Evolutionary conservation across 2,329 filamentous ascomycete genomes (phyloP), one percentile per base, ranked within the genome.

Genomic region (Fusarium humuli): DNA sequence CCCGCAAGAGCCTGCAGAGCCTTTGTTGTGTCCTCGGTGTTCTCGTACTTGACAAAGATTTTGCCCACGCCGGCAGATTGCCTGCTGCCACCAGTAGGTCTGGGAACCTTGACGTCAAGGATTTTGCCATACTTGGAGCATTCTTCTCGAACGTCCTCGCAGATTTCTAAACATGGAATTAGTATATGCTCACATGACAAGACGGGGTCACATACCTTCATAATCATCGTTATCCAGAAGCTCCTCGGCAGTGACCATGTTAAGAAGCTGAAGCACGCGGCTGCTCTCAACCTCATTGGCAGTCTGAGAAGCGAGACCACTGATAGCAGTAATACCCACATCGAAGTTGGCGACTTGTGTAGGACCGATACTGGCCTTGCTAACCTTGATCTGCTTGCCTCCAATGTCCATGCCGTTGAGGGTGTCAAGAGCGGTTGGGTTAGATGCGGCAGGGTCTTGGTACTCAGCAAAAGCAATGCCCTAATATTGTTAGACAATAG

Each of bases 381-480:
- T 86, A 37, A 98, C 94, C 82, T 92, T 95, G 58, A 99, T 87
- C 74, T 91, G 89, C 75, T 92, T 91, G 67, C 97, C 94, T 42
- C 93, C 94, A 16, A 99, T 89, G 71, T 96, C 93, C 91, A 99
- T 97, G 34, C 92, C 93, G 75, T 98, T 95, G 30, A 99, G 84
- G 13, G 93, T 94, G 73, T 98, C 93, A 16, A 98, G 91, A 14
- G 96, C 96, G 64, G 95, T 91, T 61, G 92, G 90, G 25, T 96
- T 98, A 41, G 88, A 87, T 20, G 71, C 64, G 11, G 86, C 78
- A 10, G 93, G 87, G 67, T 98, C 94, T 57, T 88, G 86, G 75
- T 98, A 99, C 81, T 99, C 97, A 81, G 94, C 97, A 83, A 99
- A 99, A 1, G 95, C 95, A 75, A 99, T 94, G 32, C 96, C 96